These are phyloP conservation scores for Deinandra increscens DNA, from an alignment of 129 eudicot genomes.

Conservation along the genomic window DNA sequence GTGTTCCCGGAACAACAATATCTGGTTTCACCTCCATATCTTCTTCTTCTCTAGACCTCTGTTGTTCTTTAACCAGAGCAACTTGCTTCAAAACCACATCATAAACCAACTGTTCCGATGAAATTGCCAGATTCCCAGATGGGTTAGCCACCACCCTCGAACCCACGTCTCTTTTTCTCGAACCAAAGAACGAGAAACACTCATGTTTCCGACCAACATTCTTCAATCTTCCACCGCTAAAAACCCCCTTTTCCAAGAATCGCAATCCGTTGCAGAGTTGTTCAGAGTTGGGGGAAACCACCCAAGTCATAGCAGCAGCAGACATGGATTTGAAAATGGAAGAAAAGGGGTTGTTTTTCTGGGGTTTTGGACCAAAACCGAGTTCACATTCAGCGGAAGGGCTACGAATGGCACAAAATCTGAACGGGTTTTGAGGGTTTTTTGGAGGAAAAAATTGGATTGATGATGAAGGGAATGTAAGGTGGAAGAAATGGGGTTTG, in stretches of 20 bases:
- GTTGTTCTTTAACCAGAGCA: slow-evolving; percentile 66
- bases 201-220: slow-evolving; percentile 41
- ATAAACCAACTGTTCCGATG: slow-evolving; percentile 67
- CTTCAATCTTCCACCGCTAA: slow-evolving; percentile 30
- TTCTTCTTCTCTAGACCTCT: slow-evolving; percentile 35
- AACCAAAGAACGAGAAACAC: slow-evolving; percentile 33
- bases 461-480: slow-evolving; percentile 4
- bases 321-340: slow-evolving; percentile 45
- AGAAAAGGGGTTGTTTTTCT: background rate
- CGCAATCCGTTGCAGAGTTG: slow-evolving; percentile 47
- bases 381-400: slow-evolving; percentile 30
- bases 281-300: slow-evolving; percentile 67
- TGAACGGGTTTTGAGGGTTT: background rate
- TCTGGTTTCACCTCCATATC: slow-evolving; percentile 83
- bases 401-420: slow-evolving; percentile 4
- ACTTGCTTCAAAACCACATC: slow-evolving; percentile 96
- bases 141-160: slow-evolving; percentile 66
- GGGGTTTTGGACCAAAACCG: slow-evolving; percentile 25
- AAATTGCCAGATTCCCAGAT: slow-evolving; percentile 56
- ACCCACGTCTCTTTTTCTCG: slow-evolving; percentile 31
- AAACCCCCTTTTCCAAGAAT: slow-evolving; percentile 45
- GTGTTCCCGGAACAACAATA: slow-evolving; percentile 68
- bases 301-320: slow-evolving; percentile 71
- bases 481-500: background rate
- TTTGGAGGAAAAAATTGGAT: slow-evolving; percentile 19